phyloP scores from a whole-genome alignment of 2,329 filamentous ascomycete genomes.

The Sporothrix brasiliensis region DNA sequence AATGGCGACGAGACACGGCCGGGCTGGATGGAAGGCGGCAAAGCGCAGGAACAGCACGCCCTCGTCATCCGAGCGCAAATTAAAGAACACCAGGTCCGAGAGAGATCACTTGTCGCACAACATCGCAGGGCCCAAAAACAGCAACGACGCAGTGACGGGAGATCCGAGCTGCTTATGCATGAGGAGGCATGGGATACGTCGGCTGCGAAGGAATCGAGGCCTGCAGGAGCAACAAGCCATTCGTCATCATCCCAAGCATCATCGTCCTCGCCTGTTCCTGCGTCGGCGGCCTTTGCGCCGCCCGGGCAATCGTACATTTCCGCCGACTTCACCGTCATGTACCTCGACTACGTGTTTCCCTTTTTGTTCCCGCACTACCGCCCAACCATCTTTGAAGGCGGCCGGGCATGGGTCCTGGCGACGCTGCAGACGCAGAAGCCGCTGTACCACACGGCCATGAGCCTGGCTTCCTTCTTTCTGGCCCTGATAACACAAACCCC shows the following conservation, averaged over 20 bases:
- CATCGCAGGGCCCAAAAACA: too few species aligned
- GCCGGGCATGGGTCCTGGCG: conserved; percentile 54
- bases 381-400: conserved; percentile 57
- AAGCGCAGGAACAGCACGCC: neutral
- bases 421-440: neutral
- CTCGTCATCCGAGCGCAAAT: neutral
- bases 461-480: neutral
- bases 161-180: too few species aligned
- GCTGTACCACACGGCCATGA: conserved; percentile 14
- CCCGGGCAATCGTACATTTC: neutral
- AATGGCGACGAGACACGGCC: neutral
- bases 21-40: neutral
- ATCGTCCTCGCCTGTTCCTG: too few species aligned
- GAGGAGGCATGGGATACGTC: too few species aligned
- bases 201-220: too few species aligned
- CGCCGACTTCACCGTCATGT: conserved; percentile 50
- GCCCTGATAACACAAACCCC: neutral
- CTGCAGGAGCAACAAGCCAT: too few species aligned
- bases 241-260: too few species aligned
- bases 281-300: too few species aligned
- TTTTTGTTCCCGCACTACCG: conserved; percentile 65
- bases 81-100: neutral
- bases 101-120: too few species aligned
- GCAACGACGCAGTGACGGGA: too few species aligned
- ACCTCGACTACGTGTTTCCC: conserved; percentile 64